Evolutionary conservation across 2,329 filamentous ascomycete species (phyloP), one percentile per base, ranked within the genome.

Genomic region (Exophiala viscosa): DNA sequence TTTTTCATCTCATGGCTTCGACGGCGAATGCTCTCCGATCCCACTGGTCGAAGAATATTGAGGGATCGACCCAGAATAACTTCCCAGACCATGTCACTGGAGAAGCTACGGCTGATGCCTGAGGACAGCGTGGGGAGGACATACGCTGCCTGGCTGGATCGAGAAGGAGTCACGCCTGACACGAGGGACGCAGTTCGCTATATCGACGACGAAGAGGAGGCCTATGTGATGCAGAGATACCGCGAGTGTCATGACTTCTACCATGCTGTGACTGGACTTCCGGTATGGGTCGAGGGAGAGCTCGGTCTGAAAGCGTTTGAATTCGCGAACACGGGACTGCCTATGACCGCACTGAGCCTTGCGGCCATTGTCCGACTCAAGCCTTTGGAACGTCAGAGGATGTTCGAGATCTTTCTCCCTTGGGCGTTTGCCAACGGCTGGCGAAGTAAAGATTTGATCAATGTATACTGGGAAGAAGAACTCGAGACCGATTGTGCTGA

Each of bases 211-310:
- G 85, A 87, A 63, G 93, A 99, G 72, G 95, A 91, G 69, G 93
- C 93, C 33, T 99, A 97, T 74, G 93, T 97, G 14, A 95, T 99
- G 88, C 93, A 97, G 76, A 84, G 93, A 48, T 99, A 99, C 71
- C 85, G 93, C 57, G 93, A 99, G 72, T 95, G 88, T 61, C 93
- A 99, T 70, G 93, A 99, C 69, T 96, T 99, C 72, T 96, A 95
- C 74, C 93, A 99, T 70, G 92, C 93, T 0, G 77, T 99, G 47
- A 96, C 91, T 0, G 92, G 92, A 0, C 73, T 99, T 43, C 93
- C 93, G 0, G 83, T 95, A 38, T 86, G 96, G 58, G 81, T 90
- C n/a, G 93, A 99, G 75, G 93, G 93, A 20, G 93, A 99, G 76
- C 81, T 99, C 10, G 93, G 92, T n/a, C 80, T 99, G 62, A 99